Base-by-base conservation (phyloP, 1,284 basidiomycete genomes). In the Tremellales sp. region DNA sequence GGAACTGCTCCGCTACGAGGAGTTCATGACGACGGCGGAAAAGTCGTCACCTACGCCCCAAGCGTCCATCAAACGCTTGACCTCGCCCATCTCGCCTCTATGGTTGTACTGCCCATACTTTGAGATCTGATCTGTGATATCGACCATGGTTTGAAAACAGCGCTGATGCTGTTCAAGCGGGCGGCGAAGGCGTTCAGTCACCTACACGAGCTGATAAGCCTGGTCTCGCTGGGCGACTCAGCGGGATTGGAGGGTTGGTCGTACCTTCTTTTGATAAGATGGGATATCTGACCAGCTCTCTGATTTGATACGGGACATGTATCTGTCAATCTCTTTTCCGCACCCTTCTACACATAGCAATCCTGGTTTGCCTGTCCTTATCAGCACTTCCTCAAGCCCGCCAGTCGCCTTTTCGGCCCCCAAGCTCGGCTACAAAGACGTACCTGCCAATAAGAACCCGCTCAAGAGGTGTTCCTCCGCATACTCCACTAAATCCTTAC, bases 271-370 rank as follows among this genome's bases (percentile, higher is more conserved):
- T 52, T 77, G 76, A 44, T 69, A 74, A 2, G 71, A 67, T 0
- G 76, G 76, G 11, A 77, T 73, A 47, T 77, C 76, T 8, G 64
- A 60, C 76, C 76, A 77, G 24, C 70, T 73, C 44, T 72, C 70
- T 17, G 61, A 61, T 53, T 76, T 77, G 56, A 77, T 75, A n/a
- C 68, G 67, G 8, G 56, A 53, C 72, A 77, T 73, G 61, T 74
- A 77, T 2, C 55, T 40, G 27, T 75, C 74, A 0, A 75, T 61
- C 8, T 61, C 58, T 33, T 43, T 46, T 2, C 64, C 64, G 0
- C 64, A 65, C 0, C 76, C 76, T 54, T 77, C 76, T 13, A 77
- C 57, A 46, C 75, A 75, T 4, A 77, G 60, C 6, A 77, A 45
- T 0, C 67, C 76, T 0, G 76, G 76, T 56, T 77, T 77, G 27